Base-by-base conservation (phyloP, 2,329 filamentous ascomycete genomes). In the Ceratocystis smalleyi region DNA sequence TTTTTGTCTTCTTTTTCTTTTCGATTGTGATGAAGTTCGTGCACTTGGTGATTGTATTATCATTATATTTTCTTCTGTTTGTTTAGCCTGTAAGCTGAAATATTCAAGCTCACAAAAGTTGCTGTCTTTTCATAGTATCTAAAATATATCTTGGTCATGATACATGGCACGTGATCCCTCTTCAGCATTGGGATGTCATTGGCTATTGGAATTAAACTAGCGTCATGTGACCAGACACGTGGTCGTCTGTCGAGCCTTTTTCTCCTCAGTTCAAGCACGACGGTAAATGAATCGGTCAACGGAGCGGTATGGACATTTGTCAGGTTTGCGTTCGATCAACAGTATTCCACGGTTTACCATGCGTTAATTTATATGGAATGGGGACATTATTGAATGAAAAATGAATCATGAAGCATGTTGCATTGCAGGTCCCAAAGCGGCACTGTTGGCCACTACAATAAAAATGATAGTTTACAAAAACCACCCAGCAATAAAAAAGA, bases 381-480 rank as follows among this genome's bases (percentile, higher is more conserved):
- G 35, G 35, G 35, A 27, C 3, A 4, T 40, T 40, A 12, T 40
- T 40, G 35, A 40, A 40, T 40, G n/a, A 45, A 45, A 43, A 32
- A 64, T 47, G 60, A 40, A 61, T 64, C 63, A 67, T 64, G 63
- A 66, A 54, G 30, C 65, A 63, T 55, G 51, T 67, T 64, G 54
- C 54, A 57, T 57, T 57, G 27, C 32, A 61, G 59, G 63, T 67
- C 63, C 65, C 63, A 49, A 43, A 51, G 55, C 62, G 59, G 65
- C 62, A 30, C 63, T 67, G 51, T 61, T 67, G 62, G 59, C 65
- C 65, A 24, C 62, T 35, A 61, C 59, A 49, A 45, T 54, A 64
- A 64, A 66, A 67, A 67, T 63, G 63, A 67, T 67, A 67, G 62
- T 67, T 64, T 67, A 67, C 65, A 67, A 67, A 62, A 67, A 62